Base-by-base conservation (phyloP, 805 yeast genomes). In the Saccharomycopsis schoenii region DNA sequence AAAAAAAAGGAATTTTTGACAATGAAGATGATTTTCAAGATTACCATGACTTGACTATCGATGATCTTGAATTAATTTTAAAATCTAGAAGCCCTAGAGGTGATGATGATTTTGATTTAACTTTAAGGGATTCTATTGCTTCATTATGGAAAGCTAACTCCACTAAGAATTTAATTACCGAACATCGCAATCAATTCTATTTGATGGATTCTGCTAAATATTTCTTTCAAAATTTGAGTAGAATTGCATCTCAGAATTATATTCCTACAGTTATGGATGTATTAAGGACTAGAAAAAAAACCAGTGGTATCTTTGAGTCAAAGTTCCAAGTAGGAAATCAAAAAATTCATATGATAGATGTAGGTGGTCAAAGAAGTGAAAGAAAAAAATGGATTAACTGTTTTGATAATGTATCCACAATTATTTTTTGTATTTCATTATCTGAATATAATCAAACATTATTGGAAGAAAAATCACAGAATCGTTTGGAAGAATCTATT, bases 301-400 rank as follows among this genome's bases (percentile, higher is more conserved):
- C 97, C 0, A 87, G 96, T 0, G 97, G 97, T 73, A 89, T 92
- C 24, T 89, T 85, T 67, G 97, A 91, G 70, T 84, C 89, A 62
- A 78, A 81, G 61, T 88, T 92, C 68, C 84, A 83, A 62, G 80
- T 91, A 82, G 84, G 83, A 34, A 66, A 66, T 56, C 70, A 85
- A 50, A 79, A 80, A 67, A 74, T 86, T 57, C 88, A 84, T 67
- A 77, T 86, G 67, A 84, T 77, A 69, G 97, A 92, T 72, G 97
- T 92, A 56, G 97, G 97, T 59, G 99, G 99, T 1, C 97, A 92
- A 74, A 76, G 97, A 63, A 83, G 89, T 21, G 97, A 92, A 71
- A 79, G 97, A 63, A 83, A 86, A 67, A 92, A 94, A 73, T 94
- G 99, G 99, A 91, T 94, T 64, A 96, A 94, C 73, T 89, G 97